phyloP scores from a whole-genome alignment of 1,284 basidiomycete genomes.

The Thecaphora frezii region DNA sequence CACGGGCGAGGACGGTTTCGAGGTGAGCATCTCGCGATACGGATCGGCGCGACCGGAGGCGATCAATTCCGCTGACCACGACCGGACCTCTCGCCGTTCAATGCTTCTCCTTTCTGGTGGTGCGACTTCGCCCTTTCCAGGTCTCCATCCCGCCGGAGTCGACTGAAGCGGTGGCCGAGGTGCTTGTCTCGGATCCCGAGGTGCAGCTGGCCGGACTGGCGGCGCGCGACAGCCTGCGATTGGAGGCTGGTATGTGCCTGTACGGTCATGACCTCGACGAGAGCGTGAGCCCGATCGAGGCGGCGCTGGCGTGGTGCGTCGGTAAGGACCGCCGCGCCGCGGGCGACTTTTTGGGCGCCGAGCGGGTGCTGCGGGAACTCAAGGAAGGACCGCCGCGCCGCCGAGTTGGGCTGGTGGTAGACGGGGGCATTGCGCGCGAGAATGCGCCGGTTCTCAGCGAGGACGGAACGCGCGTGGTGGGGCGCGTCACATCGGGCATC shows the following conservation, averaged over 20 bases:
- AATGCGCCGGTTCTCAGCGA: conserved; percentile 74
- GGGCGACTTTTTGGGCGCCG: conserved; percentile 78
- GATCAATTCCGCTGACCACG: too few relatives aligned
- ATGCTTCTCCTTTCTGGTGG: too few relatives aligned
- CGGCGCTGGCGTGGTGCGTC: conserved; percentile 87
- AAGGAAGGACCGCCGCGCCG: conserved; percentile 73
- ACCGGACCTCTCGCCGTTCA: too few relatives aligned
- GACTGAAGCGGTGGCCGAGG: conserved; percentile 72
- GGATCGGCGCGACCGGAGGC: too few relatives aligned
- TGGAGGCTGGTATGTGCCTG: conserved; percentile 97
- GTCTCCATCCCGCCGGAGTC: conserved; percentile 84
- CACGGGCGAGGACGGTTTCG: conserved; percentile 98
- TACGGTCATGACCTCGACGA: conserved; percentile 94
- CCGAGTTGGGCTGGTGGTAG: conserved; percentile 78
- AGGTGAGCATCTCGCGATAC: conserved; percentile 70
- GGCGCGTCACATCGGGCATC: conserved; percentile 87
- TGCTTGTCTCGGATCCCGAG: conserved; percentile 67
- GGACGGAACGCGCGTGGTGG: conserved; percentile 62
- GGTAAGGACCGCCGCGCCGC: conserved; percentile 78
- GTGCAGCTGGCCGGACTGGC: conserved; percentile 88
- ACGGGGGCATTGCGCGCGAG: conserved; percentile 83
- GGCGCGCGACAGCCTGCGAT: conserved; percentile 84
- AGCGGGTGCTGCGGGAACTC: conserved; percentile 75
- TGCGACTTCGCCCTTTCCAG: neutral
- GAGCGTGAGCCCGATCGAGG: conserved; percentile 78